Base-by-base conservation (phyloP, 2,329 filamentous ascomycete genomes). In the Cercospora sp. region DNA sequence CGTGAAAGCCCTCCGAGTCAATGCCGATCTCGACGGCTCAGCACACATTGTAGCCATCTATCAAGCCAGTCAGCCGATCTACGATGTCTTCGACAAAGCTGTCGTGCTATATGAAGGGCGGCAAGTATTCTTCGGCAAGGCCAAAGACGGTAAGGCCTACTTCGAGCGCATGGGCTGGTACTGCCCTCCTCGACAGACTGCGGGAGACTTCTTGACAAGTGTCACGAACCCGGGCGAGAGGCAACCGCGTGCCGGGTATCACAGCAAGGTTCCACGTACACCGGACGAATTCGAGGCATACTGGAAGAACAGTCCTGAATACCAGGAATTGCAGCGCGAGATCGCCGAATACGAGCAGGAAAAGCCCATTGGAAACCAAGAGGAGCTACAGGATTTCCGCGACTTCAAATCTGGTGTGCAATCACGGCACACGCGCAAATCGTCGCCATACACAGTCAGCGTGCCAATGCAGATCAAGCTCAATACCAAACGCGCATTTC, bases 381-480 rank as follows among this genome's bases (percentile, higher is more conserved):
- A 79, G 8, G 76, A 79, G 31, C 20, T 64, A 18, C 70, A 82
- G 68, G 77, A 78, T 59, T 84, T 84, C 72, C 78, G 79, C 12
- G 76, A 79, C 33, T 83, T 81, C 39, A 79, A 82, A 26, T 74
- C 76, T 51, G 78, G 77, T 8, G 80, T 83, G 68, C 81, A 84
- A 72, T 79, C 82, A 7, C 83, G 81, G 74, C 48, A 66, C 26
- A 77, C 78, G 72, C 89, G 92, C 2, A 79, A 84, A 57, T 86
- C 87, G 77, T 95, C 92, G 1, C 92, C 93, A 0, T 97, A 90
- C 79, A 96, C 92, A 0, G 82, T 97, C 48, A 94, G 92, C 0
- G 91, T 90, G 71, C 60, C 67, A 5, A 89, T 94, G 79, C 93
- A 97, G 79, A 80, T 96, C 69, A 88, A 93, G 63, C 83, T 97